A percentile compares a stretch with the other conserved stretches of the same genome.
Conservation (phyloP, 176 grass and related monocot species). For the Lolium rigidum region DNA sequence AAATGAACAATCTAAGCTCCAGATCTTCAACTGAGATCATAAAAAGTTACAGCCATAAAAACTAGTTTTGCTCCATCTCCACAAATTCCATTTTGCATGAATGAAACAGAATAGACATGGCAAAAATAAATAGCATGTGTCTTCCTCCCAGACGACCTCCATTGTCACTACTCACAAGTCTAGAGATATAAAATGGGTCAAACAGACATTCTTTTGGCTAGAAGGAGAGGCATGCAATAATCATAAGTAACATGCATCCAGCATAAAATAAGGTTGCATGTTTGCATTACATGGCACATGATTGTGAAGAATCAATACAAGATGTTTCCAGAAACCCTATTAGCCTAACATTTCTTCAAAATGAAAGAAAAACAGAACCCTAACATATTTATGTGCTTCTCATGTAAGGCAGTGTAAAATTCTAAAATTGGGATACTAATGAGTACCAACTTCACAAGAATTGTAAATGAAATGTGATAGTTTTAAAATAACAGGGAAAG, state of each 20-base stretch:
- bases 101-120: constrained; percentile 24
- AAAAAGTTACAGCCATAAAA: constrained; percentile 37
- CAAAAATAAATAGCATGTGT: constrained; percentile 42
- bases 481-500: not conserved
- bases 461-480: not conserved
- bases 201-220: constrained; percentile 40
- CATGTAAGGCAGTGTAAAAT: not conserved
- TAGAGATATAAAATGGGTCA: constrained; percentile 64
- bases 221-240: constrained; percentile 25
- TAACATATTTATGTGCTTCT: constrained; percentile 20
- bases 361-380: not conserved
- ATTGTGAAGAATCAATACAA: not conserved
- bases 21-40: constrained; percentile 29
- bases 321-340: not conserved
- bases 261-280: not conserved
- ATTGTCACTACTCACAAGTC: constrained; percentile 71
- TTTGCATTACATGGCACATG: not conserved
- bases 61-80: constrained; percentile 19
- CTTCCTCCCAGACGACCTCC: constrained; percentile 67
- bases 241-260: constrained; percentile 14
- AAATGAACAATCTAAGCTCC: constrained; percentile 63
- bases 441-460: not conserved
- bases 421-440: not conserved
- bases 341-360: not conserved
- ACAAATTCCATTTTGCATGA: constrained; percentile 16